A percentile compares a stretch with the other conserved stretches of the same genome.
Conservation (phyloP, 1,284 basidiomycete species). For the Termitomyces sp. region DNA sequence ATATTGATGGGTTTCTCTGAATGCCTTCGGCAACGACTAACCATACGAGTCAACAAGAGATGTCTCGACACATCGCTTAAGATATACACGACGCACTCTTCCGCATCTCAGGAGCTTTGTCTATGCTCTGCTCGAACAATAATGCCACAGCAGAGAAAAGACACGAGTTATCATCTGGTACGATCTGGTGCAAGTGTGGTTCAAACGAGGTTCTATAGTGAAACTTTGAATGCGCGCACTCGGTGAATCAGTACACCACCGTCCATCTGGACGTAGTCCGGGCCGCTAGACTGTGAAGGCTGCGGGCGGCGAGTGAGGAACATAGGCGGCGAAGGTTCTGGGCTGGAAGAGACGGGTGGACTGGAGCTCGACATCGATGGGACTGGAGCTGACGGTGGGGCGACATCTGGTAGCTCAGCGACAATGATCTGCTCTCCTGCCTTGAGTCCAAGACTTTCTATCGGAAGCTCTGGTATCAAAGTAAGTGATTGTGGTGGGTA, state of each 20-base stretch:
- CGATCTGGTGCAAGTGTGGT: conserved; percentile 43
- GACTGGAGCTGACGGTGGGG: conserved; percentile 5
- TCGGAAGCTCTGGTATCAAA: conserved; percentile 62
- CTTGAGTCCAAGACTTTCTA: conserved; percentile 73
- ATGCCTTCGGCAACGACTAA: conserved; percentile 83
- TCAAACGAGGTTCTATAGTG: neutral
- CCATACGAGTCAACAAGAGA: conserved; percentile 1
- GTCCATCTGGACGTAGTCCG: conserved; percentile 55
- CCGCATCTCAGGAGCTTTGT: conserved; percentile 60
- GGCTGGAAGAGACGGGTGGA: conserved; percentile 1
- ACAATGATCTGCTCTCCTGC: conserved; percentile 83
- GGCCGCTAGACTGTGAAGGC: conserved; percentile 29
- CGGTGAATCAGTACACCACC: conserved; percentile 67
- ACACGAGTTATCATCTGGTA: conserved; percentile 93
- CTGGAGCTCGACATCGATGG: conserved; percentile 3
- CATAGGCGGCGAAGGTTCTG: conserved; percentile 2
- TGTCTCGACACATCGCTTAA: neutral
- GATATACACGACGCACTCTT: conserved; percentile 42
- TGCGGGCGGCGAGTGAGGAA: conserved; percentile 8
- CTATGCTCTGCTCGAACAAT: conserved; percentile 77
- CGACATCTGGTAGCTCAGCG: conserved; percentile 36
- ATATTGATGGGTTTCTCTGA: conserved; percentile 61
- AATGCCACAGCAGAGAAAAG: conserved; percentile 84
- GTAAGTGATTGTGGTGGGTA: conserved; percentile 77
- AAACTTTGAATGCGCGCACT: conserved; percentile 32